These are phyloP conservation scores for Talaromyces piceae DNA, from an alignment of 2,329 filamentous ascomycete genomes.

Conservation along the genomic window DNA sequence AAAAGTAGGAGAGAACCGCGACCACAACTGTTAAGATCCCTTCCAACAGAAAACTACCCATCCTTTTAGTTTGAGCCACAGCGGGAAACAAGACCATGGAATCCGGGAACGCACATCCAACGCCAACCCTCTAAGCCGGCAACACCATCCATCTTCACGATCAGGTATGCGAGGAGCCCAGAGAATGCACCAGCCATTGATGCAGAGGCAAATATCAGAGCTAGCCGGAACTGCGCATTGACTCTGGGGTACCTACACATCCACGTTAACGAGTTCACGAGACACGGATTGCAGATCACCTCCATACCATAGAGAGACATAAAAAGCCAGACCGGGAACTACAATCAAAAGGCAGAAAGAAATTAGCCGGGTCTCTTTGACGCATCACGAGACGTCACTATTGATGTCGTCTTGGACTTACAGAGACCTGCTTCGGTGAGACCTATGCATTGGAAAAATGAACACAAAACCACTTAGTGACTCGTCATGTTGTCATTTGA, in stretches of 20 bases:
- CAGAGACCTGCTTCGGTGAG: not conserved
- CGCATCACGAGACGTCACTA: constrained; percentile 9
- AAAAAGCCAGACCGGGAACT: constrained; percentile 35
- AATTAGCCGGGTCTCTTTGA: not conserved
- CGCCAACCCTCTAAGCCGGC: constrained; percentile 30
- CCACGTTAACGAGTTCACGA: not conserved
- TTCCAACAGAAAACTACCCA: constrained; percentile 46
- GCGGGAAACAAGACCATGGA: not conserved
- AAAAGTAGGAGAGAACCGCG: constrained; percentile 35
- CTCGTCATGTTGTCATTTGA: not conserved
- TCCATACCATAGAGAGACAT: constrained; percentile 33
- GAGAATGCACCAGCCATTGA: constrained; percentile 47
- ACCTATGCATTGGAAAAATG: not conserved
- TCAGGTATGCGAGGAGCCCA: constrained; percentile 45
- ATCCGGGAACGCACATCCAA: constrained; percentile 19
- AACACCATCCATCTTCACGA: constrained; percentile 35
- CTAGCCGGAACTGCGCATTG: constrained; percentile 37
- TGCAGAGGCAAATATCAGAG: constrained; percentile 42
- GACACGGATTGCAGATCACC: not conserved
- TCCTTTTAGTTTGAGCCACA: not conserved
- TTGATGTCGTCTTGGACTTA: constrained; percentile 20
- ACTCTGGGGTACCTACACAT: constrained; percentile 33
- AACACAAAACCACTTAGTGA: not conserved
- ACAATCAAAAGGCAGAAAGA: not conserved
- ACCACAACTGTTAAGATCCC: constrained; percentile 63